phyloP scores from a whole-genome alignment of 2,329 filamentous ascomycete species.

The Ceratocystis ficicola region DNA sequence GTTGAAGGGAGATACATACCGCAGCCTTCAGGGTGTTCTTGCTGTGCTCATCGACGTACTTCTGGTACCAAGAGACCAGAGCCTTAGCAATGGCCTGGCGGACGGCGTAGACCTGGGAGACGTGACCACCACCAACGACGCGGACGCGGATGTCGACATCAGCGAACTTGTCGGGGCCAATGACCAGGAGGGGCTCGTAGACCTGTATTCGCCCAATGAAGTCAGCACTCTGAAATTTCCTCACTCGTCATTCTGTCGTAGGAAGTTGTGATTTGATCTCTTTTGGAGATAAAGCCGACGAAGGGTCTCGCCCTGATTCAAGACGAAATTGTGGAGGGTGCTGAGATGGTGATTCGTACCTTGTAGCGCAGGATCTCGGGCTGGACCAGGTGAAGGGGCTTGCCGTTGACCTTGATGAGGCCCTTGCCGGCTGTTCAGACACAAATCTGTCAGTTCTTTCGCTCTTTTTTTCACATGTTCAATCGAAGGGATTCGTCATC shows the following conservation, averaged over 20 bases:
- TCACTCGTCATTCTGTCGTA: background rate
- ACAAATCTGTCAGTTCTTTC: conserved; percentile 20
- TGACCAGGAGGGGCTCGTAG: conserved; percentile 96
- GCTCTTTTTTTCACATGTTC: background rate
- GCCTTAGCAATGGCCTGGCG: conserved; percentile 95
- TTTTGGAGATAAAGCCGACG: background rate
- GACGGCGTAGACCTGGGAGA: conserved; percentile 94
- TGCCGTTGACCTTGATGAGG: conserved; percentile 97
- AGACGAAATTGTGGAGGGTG: background rate
- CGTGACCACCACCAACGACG: conserved; percentile 94
- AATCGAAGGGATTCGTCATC: conserved; percentile 4
- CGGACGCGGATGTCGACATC: conserved; percentile 95
- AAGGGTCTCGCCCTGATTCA: background rate
- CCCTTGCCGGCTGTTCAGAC: conserved; percentile 40
- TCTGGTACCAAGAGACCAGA: conserved; percentile 81
- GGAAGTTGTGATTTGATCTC: background rate
- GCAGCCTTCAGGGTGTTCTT: conserved; percentile 71
- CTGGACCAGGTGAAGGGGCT: conserved; percentile 85
- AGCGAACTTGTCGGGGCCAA: conserved; percentile 95
- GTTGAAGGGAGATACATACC: conserved; percentile 16
- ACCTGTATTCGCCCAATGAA: conserved; percentile 41
- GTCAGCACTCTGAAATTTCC: conserved; percentile 3
- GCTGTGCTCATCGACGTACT: conserved; percentile 99
- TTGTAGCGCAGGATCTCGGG: conserved; percentile 97
- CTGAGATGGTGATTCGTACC: conserved; percentile 38